These are phyloP conservation scores for Penicillium sumatraense DNA, from an alignment of 2,329 filamentous ascomycete genomes.

Conservation along the genomic window DNA sequence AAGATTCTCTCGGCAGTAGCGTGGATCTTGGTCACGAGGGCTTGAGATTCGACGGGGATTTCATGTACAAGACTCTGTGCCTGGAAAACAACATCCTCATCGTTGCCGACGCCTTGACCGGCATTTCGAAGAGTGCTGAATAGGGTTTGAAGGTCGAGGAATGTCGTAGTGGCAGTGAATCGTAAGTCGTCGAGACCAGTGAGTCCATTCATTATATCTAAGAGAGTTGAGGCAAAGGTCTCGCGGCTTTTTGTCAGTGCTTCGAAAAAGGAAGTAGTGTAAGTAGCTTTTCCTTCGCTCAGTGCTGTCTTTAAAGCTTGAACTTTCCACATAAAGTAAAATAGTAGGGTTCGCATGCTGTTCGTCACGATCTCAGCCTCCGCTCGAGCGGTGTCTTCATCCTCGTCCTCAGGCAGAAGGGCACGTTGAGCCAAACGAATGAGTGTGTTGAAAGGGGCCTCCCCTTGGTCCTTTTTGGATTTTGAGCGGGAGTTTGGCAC, in stretches of 20 bases:
- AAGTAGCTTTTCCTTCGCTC: constrained; percentile 58
- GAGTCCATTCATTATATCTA: constrained; percentile 55
- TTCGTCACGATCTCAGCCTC: constrained; percentile 80
- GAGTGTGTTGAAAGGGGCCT: constrained; percentile 67
- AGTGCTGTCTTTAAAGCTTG: constrained; percentile 63
- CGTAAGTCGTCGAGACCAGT: constrained; percentile 73
- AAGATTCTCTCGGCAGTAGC: constrained; percentile 75
- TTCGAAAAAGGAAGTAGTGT: constrained; percentile 67
- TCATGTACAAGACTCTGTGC: constrained; percentile 70
- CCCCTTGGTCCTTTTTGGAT: constrained; percentile 41
- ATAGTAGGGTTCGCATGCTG: constrained; percentile 75
- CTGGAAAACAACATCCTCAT: constrained; percentile 56
- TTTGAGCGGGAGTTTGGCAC: constrained; percentile 37
- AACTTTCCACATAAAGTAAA: constrained; percentile 97
- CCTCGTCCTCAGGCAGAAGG: constrained; percentile 63
- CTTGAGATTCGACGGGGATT: constrained; percentile 65
- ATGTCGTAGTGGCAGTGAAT: constrained; percentile 72
- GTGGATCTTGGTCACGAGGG: constrained; percentile 76
- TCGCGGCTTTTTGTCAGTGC: constrained; percentile 68
- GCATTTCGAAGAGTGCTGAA: constrained; percentile 72
- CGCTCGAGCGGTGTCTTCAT: constrained; percentile 72
- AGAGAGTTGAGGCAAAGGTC: constrained; percentile 54
- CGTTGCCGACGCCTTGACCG: constrained; percentile 42
- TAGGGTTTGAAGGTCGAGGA: constrained; percentile 81
- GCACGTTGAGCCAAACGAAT: constrained; percentile 75